A percentile compares a stretch with the other conserved stretches of the same genome.
These are phyloP conservation scores for Metarhizium anisopliae DNA, from an alignment of 2,329 filamentous ascomycete species.

Conservation along the genomic window DNA sequence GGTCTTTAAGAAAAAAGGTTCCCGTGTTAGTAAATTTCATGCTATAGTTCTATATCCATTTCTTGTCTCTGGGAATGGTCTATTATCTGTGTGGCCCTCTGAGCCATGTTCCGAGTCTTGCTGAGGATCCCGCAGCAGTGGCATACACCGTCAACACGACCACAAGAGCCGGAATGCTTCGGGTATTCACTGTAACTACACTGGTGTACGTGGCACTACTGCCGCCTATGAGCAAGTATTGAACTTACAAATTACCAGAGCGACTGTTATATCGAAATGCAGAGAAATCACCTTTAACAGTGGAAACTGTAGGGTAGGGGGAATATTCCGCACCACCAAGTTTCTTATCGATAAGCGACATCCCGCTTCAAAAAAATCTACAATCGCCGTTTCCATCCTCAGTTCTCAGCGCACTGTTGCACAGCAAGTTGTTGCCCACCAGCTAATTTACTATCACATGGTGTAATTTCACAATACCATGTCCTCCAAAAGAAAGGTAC, in stretches of 20 bases:
- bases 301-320: background rate
- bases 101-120: background rate
- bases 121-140: background rate
- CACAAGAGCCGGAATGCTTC: background rate
- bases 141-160: background rate
- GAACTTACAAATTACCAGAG: slow-evolving; percentile 61
- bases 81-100: background rate
- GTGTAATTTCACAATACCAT: slow-evolving; percentile 8
- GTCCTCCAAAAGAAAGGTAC: slow-evolving; percentile 31
- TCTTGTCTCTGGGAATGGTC: background rate
- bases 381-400: slow-evolving; percentile 10
- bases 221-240: background rate
- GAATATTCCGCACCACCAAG: background rate
- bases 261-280: slow-evolving; percentile 45
- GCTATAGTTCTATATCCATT: background rate
- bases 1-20: too few species aligned
- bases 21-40: background rate
- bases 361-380: background rate
- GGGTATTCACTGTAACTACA: background rate
- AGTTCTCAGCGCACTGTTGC: background rate
- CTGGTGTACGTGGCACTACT: background rate
- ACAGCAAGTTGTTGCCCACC: background rate
- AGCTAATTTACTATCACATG: background rate
- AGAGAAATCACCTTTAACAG: background rate
- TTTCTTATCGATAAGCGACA: slow-evolving; percentile 6